Evolutionary conservation across 2,329 filamentous ascomycete species (phyloP), one percentile per base, ranked within the genome.

Genomic region (Exutisphaerella laricina): DNA sequence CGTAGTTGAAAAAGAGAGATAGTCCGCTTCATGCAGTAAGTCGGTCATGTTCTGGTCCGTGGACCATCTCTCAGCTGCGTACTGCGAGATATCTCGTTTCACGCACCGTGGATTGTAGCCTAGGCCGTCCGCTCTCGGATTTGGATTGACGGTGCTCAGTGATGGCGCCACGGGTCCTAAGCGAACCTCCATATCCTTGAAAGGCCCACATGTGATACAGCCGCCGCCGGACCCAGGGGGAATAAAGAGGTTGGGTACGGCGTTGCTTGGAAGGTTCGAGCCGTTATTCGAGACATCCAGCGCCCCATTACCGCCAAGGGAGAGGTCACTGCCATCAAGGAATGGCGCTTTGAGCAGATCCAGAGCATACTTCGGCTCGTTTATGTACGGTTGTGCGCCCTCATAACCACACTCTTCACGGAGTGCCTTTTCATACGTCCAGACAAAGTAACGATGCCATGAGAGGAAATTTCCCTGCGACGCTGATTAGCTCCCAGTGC

Each of bases 161-260:
- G 40, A 23, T 7, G 50, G 50, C 4, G 50, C 14, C 4, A 52
- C 28, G 17, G 50, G 40, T 6, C 50, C 48, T 3, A 53, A 41
- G 17, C 42, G 37, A 39, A 53, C 46, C 8, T 56, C 56, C 17
- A 59, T 50, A 39, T 61, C 51, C 33, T 59, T 39, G 60, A 78
- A 77, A 0, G 75, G 74, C 0, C 75, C 75, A 1, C 62, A 64
- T 4, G 56, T 66, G 3, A 80, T 65, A 56, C 75, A 79, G 3
- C 77, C 77, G 26, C 77, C 76, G 12, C 77, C 77, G 0, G 65
- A 65, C n/a, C 73, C 77, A 0, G 69, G 28, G 1, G 70, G 72
- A 12, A 52, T 29, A 4, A 71, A 48, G 22, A 55, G 63, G 46
- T 68, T 20, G 10, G 43, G 38, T 5, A 16, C 2, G 1, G 28